These are phyloP conservation scores for Beauveria sp. DNA, from an alignment of 2,329 filamentous ascomycete genomes.

Conservation along the genomic window DNA sequence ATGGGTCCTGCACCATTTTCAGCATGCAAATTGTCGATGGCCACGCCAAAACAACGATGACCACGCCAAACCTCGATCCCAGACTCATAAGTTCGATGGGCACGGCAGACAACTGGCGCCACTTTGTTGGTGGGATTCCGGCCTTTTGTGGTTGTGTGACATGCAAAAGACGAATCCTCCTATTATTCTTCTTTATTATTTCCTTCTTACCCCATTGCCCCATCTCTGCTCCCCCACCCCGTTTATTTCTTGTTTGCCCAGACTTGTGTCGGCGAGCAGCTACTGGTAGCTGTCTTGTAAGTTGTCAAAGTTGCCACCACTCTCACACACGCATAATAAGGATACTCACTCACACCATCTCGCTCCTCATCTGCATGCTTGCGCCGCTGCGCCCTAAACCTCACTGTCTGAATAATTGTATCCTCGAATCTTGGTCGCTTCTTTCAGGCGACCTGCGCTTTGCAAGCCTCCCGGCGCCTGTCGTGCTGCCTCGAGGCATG, in stretches of 20 bases:
- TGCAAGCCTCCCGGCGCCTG: too few species aligned
- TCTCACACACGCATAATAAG: too few species aligned
- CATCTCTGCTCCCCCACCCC: too few species aligned
- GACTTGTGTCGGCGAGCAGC: not conserved
- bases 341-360: not conserved
- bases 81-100: not conserved
- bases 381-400: too few species aligned
- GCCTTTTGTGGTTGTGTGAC: not conserved
- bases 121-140: not conserved
- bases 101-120: not conserved
- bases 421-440: too few species aligned
- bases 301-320: too few species aligned
- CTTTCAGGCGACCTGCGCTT: too few species aligned
- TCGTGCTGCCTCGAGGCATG: too few species aligned
- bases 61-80: not conserved
- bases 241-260: too few species aligned
- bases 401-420: too few species aligned
- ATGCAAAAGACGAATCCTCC: not conserved
- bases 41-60: not conserved
- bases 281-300: not conserved
- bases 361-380: too few species aligned
- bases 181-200: not conserved
- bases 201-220: too few species aligned
- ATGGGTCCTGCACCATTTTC: not conserved
- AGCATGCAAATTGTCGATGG: constrained; percentile 1